Evolutionary conservation across 2,329 filamentous ascomycete species (phyloP).

Genomic region (Penicillium sp.): DNA sequence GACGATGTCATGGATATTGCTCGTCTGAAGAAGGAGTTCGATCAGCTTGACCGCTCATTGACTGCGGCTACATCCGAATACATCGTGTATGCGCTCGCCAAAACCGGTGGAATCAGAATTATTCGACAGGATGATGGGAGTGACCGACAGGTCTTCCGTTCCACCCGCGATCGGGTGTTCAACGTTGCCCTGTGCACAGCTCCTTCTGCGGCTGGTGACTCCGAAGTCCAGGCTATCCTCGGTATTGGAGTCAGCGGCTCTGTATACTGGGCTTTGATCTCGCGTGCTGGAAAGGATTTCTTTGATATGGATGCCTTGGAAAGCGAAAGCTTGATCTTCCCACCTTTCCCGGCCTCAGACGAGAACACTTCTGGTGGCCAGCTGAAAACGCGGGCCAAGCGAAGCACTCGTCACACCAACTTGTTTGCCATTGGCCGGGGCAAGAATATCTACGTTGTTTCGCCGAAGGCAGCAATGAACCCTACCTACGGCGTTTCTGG

Average conservation of each 20-base stretch:
- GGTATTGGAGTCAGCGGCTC: constrained; percentile 92
- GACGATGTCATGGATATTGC: constrained; percentile 90
- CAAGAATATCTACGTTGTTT: constrained; percentile 90
- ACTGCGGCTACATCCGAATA: constrained; percentile 86
- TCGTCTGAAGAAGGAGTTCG: constrained; percentile 93
- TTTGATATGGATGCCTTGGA: constrained; percentile 78
- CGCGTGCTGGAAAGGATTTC: constrained; percentile 72
- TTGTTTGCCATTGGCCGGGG: constrained; percentile 95
- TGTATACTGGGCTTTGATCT: constrained; percentile 91
- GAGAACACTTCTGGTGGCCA: constrained; percentile 89
- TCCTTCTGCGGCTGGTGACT: constrained; percentile 51
- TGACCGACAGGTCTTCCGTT: constrained; percentile 87
- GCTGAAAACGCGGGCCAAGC: constrained; percentile 90
- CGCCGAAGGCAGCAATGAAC: constrained; percentile 56
- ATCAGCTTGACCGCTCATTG: constrained; percentile 91
- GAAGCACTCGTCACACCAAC: constrained; percentile 83
- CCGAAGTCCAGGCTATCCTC: constrained; percentile 76
- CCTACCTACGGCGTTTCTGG: constrained; percentile 51
- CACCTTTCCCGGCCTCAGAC: constrained; percentile 79
- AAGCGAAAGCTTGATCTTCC: constrained; percentile 82
- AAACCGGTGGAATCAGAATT: constrained; percentile 86
- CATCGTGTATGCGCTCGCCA: constrained; percentile 92
- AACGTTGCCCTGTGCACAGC: constrained; percentile 81
- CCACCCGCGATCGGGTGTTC: constrained; percentile 90
- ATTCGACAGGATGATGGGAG: constrained; percentile 92